Evolutionary conservation across 768 basidiomycete species (phyloP), one percentile per base, ranked within the genome.

Genomic region (Russula dissimulans): DNA sequence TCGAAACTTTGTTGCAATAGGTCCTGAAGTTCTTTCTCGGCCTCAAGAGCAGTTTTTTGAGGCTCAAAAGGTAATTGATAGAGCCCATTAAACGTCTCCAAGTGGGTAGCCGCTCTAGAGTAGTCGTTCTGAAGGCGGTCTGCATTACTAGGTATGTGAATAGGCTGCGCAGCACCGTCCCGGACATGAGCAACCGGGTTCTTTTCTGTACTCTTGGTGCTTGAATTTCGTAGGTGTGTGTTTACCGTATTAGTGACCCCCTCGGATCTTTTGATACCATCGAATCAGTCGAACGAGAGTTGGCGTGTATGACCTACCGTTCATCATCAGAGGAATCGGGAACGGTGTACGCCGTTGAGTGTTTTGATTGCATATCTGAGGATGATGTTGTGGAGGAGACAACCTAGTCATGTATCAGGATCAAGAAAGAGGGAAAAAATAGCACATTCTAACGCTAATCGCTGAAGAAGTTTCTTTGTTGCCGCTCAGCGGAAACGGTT

Each of bases 11-110:
- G 85, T 48, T 81, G 79, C 63, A 95, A 83, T 17, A 94, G 75
- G 43, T 91, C 89, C 26, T 84, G 81, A 54, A 94, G 74, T 22
- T 85, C 89, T 65, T 84, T 85, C 67, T 93, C 89, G 0, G 90
- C 84, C 22, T 93, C 89, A 0, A 71, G 74, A 34, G 78, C 67
- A 22, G 74, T 69, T 69, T 71, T 77, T n/a, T 50, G 60, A 32
- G 73, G 71, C 14, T 75, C 73, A 17, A 71, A 57, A 38, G 32
- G 38, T 7, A 22, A 66, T 36, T 72, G 65, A 69, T 11, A 48
- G 39, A 73, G 72, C 2, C 71, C 65, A 69, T 7, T 50, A 34
- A 72, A 71, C 4, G 71, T 70, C 57, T 73, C 71, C 65, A 73
- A 64, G 32, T 69, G 59, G 50, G 66, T 44, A 64, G 59, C 5